These are phyloP conservation scores for Pythium brachiatum DNA, from an alignment of 352 stramenopile genomes.

Conservation along the genomic window DNA sequence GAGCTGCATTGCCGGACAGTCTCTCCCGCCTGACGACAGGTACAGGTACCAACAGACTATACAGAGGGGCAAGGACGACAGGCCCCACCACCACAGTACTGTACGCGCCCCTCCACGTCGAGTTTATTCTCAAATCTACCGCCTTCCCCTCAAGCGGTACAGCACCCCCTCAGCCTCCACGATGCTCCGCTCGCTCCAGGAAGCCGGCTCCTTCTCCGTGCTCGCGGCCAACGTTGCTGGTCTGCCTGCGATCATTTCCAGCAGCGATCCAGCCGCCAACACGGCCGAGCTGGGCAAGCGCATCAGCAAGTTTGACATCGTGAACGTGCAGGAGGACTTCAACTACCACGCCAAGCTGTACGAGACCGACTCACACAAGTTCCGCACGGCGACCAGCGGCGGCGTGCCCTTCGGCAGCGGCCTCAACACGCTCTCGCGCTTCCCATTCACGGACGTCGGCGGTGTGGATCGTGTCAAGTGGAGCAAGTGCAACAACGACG, in stretches of 20 bases:
- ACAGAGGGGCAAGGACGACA: no score
- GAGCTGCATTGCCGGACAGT: no score
- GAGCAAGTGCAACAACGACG: slow-evolving; percentile 40
- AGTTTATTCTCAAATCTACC: no score
- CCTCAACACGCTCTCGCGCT: slow-evolving; percentile 47
- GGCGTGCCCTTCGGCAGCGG: slow-evolving; percentile 37
- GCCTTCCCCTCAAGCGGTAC: no score
- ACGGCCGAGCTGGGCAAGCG: slow-evolving; percentile 46
- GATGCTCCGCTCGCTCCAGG: slow-evolving; percentile 34
- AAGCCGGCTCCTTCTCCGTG: slow-evolving; percentile 35
- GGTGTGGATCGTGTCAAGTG: slow-evolving; percentile 44
- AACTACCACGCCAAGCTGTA: slow-evolving; percentile 22
- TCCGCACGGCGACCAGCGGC: slow-evolving; percentile 11
- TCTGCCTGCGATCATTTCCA: slow-evolving; percentile 43
- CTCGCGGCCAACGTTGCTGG: slow-evolving; percentile 48
- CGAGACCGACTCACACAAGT: slow-evolving; percentile 8
- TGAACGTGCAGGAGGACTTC: slow-evolving; percentile 27
- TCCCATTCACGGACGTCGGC: slow-evolving; percentile 35
- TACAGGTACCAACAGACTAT: no score
- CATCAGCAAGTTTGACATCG: slow-evolving; percentile 26
- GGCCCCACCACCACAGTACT: no score
- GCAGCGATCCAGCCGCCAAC: slow-evolving; percentile 39
- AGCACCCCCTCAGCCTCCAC: no score
- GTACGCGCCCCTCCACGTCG: no score
- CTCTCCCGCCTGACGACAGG: no score